These are phyloP conservation scores for Pinus taeda DNA, from an alignment of 75 land plant genomes.

Conservation along the genomic window DNA sequence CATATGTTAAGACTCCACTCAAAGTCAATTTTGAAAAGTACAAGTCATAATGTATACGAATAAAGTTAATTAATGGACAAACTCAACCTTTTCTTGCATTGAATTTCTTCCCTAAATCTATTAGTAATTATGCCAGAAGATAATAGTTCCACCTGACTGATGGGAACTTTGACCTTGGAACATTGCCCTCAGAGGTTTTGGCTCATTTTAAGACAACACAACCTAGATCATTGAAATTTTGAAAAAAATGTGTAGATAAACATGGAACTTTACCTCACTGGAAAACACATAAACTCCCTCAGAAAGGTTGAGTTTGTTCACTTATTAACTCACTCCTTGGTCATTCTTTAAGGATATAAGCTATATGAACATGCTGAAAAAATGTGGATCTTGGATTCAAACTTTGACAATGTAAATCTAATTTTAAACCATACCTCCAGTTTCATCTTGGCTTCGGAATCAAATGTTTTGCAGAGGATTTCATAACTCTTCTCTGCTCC, in stretches of 20 bases:
- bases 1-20: background rate
- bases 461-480: conserved; percentile 84
- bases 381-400: background rate
- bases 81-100: background rate
- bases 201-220: too few species aligned
- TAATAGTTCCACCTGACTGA: too few species aligned
- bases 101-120: too few species aligned
- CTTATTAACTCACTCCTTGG: too few species aligned
- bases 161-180: too few species aligned
- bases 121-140: too few species aligned
- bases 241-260: too few species aligned
- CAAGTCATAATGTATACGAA: background rate
- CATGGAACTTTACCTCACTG: background rate
- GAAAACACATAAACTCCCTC: background rate
- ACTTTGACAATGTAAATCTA: too few species aligned
- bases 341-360: too few species aligned
- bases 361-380: background rate
- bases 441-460: conserved; percentile 58
- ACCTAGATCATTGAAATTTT: too few species aligned
- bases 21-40: background rate
- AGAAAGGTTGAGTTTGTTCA: too few species aligned
- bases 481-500: conserved; percentile 78
- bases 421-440: conserved; percentile 51
- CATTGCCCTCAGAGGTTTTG: too few species aligned
- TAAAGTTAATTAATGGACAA: background rate